These are phyloP conservation scores for Pinguiococcus pyrenoidosus DNA, from an alignment of 108 stramenopile species.

Conservation along the genomic window DNA sequence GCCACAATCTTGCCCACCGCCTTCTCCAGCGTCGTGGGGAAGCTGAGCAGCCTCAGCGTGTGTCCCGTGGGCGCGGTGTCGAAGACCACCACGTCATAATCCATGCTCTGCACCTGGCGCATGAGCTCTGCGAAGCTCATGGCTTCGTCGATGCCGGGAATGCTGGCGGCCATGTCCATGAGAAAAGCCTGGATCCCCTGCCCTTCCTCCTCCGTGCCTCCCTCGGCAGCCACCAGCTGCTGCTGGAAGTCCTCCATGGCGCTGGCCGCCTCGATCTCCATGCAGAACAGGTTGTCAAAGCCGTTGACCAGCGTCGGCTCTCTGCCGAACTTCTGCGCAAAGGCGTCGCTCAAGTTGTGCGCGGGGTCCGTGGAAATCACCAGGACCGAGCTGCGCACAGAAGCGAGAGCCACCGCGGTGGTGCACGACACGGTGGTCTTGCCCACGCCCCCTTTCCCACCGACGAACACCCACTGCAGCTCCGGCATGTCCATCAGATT, in stretches of 20 bases:
- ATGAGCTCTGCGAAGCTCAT: conserved; percentile 94
- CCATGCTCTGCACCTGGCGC: conserved; percentile 70
- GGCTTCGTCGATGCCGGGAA: conserved; percentile 98
- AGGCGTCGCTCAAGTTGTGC: conserved; percentile 94
- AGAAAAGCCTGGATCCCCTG: background rate
- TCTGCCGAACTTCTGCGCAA: conserved; percentile 95
- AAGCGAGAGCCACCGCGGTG: conserved; percentile 53
- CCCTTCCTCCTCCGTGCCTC: conserved; percentile 10
- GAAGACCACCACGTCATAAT: conserved; percentile 92
- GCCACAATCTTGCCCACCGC: conserved; percentile 90
- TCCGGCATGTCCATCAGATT: conserved; percentile 88
- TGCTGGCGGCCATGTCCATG: conserved; percentile 71
- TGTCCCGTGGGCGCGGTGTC: conserved; percentile 99
- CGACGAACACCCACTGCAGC: conserved; percentile 98
- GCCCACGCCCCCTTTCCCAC: conserved; percentile 97
- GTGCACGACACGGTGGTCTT: conserved; percentile 96
- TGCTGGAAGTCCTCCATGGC: conserved; percentile 78
- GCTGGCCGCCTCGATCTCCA: conserved; percentile 76
- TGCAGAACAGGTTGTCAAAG: conserved; percentile 84
- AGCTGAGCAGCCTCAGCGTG: conserved; percentile 83
- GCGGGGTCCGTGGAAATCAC: conserved; percentile 96
- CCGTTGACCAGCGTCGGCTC: conserved; percentile 92
- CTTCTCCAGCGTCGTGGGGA: conserved; percentile 92
- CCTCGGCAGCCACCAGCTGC: conserved; percentile 14
- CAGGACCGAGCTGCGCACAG: conserved; percentile 45